Evolutionary conservation across 2,329 filamentous ascomycete genomes (phyloP), one percentile per base, ranked within the genome.

Genomic region (Stagonosporopsis rhizophila): DNA sequence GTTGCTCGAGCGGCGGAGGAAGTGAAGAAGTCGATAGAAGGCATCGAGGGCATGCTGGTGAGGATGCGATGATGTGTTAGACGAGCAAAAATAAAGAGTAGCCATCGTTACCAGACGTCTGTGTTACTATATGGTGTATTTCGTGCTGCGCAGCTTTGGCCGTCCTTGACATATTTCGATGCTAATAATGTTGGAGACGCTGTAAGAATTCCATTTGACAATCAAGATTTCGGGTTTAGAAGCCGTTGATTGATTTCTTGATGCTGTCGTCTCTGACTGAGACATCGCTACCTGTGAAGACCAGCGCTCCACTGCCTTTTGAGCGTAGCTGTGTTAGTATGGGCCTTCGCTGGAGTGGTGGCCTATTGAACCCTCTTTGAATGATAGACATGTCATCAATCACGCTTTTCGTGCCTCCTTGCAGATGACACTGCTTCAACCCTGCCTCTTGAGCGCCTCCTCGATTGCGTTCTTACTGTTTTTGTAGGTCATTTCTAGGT

Each of bases 391-490:
- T 14, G 14, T 28, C 12, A 22, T 27, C 19, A 1, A 22, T 4
- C 6, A 28, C 12, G 37, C 14, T 17, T 32, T 20, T 8, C 19
- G 17, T 25, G 19, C 9, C 11, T 12, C 22, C 20, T 47, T 22
- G 27, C 14, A 19, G 25, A n/a, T 19, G 14, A 7, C 22, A 12
- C 8, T 23, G 4, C 32, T 44, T 45, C 35, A 58, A 15, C 44
- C 45, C 34, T 52, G 48, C 19, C 70, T 62, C 78, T 85, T 85
- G 71, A 98, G 84, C 73, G 98, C 94, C 77, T 92, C 89, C 74
- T 96, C 89, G 66, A 98, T 89, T 72, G 96, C 92, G 65, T 93
- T 88, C 67, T 89, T 88, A 77, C 92, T 96, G 72, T 98, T 99
- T 81, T 96, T 92, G 74, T 92, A 90, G 45, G 95, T 98, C 55